Conservation (phyloP, 257 asterid species). For the Salvia miltiorrhiza region DNA sequence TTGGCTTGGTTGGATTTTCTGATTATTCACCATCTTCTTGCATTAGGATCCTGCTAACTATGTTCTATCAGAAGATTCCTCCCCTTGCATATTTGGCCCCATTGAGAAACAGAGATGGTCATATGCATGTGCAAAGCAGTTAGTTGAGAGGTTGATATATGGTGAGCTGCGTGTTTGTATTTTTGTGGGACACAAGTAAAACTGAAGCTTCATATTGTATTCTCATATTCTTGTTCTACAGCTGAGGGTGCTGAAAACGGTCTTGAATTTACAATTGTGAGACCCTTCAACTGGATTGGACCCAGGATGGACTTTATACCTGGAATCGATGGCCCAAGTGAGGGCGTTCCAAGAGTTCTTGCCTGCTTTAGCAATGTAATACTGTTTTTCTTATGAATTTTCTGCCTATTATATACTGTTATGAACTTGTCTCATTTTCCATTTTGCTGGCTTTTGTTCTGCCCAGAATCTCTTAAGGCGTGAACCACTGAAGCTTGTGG, state of each 20-base stretch:
- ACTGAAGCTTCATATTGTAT: neutral
- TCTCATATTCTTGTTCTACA: conserved; percentile 34
- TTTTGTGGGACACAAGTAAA: conserved; percentile 13
- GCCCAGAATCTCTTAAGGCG: conserved; percentile 75
- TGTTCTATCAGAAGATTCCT: conserved; percentile 68
- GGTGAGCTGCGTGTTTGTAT: conserved; percentile 47
- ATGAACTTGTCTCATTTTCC: conserved; percentile 22
- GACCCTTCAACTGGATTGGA: conserved; percentile 99
- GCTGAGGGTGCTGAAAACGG: conserved; percentile 99
- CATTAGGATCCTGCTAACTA: conserved; percentile 76
- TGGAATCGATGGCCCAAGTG: conserved; percentile 95
- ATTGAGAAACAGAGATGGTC: conserved; percentile 99
- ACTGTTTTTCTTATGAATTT: conserved; percentile 24
- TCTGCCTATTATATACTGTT: neutral
- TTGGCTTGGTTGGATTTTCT: conserved; percentile 7
- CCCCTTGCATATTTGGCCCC: conserved; percentile 95
- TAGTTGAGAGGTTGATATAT: conserved; percentile 88
- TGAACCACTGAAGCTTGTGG: conserved; percentile 93
- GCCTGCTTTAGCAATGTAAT: conserved; percentile 93
- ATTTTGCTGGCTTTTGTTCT: conserved; percentile 10
- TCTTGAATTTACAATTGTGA: conserved; percentile 85
- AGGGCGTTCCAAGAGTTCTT: conserved; percentile 94
- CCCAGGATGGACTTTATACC: conserved; percentile 98
- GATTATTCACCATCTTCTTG: conserved; percentile 25
- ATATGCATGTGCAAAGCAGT: conserved; percentile 93